Evolutionary conservation across 2,329 filamentous ascomycete species (phyloP).

Genomic region (Leptographium flavum): DNA sequence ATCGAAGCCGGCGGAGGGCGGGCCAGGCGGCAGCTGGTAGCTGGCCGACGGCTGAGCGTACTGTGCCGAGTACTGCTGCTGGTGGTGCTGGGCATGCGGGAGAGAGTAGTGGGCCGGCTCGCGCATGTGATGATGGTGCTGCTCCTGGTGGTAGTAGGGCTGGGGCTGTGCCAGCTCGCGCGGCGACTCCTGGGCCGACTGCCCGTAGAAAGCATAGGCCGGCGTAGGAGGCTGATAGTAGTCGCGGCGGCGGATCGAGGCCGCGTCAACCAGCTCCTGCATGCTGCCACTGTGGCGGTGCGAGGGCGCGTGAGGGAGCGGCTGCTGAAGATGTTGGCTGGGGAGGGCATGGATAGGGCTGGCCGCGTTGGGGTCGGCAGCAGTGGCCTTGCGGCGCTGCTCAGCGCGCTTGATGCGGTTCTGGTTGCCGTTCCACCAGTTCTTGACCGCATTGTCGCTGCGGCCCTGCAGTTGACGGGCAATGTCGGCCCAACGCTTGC

Average conservation of each 20-base stretch:
- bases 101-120: background rate
- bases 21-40: background rate
- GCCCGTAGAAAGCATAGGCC: background rate
- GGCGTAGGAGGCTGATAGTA: background rate
- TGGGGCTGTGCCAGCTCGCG: background rate
- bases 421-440: conserved; percentile 93
- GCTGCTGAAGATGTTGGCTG: background rate
- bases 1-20: background rate
- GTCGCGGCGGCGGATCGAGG: background rate
- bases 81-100: background rate
- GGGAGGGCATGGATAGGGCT: background rate
- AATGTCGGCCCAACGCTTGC: conserved; percentile 89
- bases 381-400: conserved; percentile 14
- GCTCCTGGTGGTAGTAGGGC: conserved; percentile 1
- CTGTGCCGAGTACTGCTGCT: background rate
- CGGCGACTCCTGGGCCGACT: background rate
- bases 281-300: conserved; percentile 3
- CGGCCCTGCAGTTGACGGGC: conserved; percentile 67
- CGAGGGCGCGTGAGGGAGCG: conserved; percentile 2
- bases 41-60: background rate
- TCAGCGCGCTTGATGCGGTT: conserved; percentile 54
- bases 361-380: conserved; percentile 1
- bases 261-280: background rate
- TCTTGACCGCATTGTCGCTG: conserved; percentile 93
- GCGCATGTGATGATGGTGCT: background rate